phyloP scores from a whole-genome alignment of 345 rosid species.

The Nephelium lappaceum region DNA sequence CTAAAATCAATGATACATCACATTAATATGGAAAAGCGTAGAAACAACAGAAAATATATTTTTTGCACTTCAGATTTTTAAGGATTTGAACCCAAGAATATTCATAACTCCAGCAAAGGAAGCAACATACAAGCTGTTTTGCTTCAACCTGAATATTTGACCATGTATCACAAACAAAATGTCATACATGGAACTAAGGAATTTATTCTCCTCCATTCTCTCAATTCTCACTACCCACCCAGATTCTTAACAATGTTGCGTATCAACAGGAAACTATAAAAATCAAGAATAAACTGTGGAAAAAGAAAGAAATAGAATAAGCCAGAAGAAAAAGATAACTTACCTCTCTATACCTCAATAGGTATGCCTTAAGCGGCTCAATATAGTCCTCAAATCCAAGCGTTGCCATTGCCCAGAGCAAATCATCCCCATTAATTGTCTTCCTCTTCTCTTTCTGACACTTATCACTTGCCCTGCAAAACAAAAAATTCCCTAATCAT shows the following conservation, averaged over 20 bases:
- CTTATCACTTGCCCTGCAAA: slow-evolving; percentile 65
- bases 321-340: neutral
- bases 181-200: neutral
- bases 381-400: slow-evolving; percentile 75
- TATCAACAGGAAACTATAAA: neutral
- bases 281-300: neutral
- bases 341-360: slow-evolving; percentile 68
- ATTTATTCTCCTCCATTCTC: neutral
- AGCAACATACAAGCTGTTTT: neutral
- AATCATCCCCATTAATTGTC: slow-evolving; percentile 78
- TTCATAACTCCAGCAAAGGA: neutral
- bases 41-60: neutral
- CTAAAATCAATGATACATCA: neutral
- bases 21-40: neutral
- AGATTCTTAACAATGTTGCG: neutral
- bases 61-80: neutral
- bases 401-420: slow-evolving; percentile 83
- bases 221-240: neutral
- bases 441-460: slow-evolving; percentile 78
- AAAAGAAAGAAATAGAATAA: neutral
- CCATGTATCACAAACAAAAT: neutral
- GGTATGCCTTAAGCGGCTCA: slow-evolving; percentile 63
- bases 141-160: neutral
- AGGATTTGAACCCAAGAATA: neutral
- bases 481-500: slow-evolving; percentile 14